Base-by-base conservation (phyloP, 1,139 yeast genomes). In the Diutina scorzettiae region DNA sequence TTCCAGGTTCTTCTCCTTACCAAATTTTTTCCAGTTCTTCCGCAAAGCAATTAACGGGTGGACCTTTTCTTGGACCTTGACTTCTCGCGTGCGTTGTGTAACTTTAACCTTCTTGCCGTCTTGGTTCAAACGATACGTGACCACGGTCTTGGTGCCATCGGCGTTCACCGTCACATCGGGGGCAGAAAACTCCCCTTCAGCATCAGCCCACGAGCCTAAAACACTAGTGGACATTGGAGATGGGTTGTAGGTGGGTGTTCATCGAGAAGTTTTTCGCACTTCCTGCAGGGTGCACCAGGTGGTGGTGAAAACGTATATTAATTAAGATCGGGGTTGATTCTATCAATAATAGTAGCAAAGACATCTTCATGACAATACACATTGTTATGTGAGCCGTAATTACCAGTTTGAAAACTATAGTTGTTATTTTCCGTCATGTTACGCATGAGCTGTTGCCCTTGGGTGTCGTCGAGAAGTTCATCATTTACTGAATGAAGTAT, bases 121-220 rank as follows among this genome's bases (percentile, higher is more conserved):
- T 43, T 75, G 81, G 53, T 83, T 82, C 49, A 78, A 65, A 56
- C 83, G 76, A 67, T 73, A 89, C 43, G 89, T 77, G 46, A 87
- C 75, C 43, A 89, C 80, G 16, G 96, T 85, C 62, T 84, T 86
- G 49, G 96, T 83, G 43, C 96, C 96, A 57, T 87, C 96, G 40
- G 78, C 69, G 60, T 86, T 85, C 44, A 74, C 75, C 45, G 79
- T 82, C 54, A 84, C 72, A 57, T 78, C 82, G 43, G 93, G 81
- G 43, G 76, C 69, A 41, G 76, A 73, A 51, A 79, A 71, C 47
- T 78, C 78, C 49, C 75, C 83, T 48, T 73, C 78, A 45, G 74
- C 80, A 52, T 78, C 84, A 30, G 85, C 85, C 85, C 85, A 78
- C 45, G 73, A 67, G 45, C 64, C 69, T 50, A 67, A 64, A 72